Percentiles rank a stretch among this genome's conserved stretches.
Evolutionary conservation across 495 filamentous ascomycete genomes (phyloP).

Genomic region (Penicillium ochrochloron): DNA sequence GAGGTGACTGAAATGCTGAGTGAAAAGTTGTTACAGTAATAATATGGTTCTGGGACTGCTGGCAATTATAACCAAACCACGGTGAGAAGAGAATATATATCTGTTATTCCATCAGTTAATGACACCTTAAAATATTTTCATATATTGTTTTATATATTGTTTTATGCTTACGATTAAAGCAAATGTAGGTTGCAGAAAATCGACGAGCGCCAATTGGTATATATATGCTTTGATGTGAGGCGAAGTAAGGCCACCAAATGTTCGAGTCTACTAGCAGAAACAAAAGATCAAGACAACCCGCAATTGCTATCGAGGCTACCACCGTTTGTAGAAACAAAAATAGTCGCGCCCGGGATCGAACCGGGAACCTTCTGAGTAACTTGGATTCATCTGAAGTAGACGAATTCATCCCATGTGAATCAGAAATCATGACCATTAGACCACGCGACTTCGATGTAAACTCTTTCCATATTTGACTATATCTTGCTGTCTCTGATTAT

Average conservation of each 20-base stretch:
- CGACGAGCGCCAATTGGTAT: too few relatives aligned
- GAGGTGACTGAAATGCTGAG: constrained; percentile 2
- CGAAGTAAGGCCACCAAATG: neutral
- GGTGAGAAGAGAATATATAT: neutral
- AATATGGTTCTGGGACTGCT: constrained; percentile 1
- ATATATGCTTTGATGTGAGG: neutral
- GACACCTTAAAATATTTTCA: too few relatives aligned
- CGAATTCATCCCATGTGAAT: constrained; percentile 27
- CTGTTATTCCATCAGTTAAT: neutral
- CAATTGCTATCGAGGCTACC: neutral
- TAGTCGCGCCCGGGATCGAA: constrained; percentile 50
- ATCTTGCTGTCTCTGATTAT: too few relatives aligned
- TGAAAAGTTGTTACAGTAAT: constrained; percentile 10
- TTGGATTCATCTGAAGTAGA: neutral
- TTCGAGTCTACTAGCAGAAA: neutral
- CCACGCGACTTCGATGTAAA: constrained; percentile 15
- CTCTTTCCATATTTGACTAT: neutral
- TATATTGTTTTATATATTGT: too few relatives aligned
- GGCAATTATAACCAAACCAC: neutral
- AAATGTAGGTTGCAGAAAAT: too few relatives aligned
- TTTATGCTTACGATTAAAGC: too few relatives aligned
- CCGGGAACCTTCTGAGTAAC: constrained; percentile 34
- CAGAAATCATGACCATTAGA: constrained; percentile 32
- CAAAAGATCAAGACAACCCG: neutral
- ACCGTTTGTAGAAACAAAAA: constrained; percentile 11